Percentiles rank a stretch among this genome's conserved stretches.
These are phyloP conservation scores for Andrographis paniculata DNA, from an alignment of 305 asterid genomes.

Conservation along the genomic window DNA sequence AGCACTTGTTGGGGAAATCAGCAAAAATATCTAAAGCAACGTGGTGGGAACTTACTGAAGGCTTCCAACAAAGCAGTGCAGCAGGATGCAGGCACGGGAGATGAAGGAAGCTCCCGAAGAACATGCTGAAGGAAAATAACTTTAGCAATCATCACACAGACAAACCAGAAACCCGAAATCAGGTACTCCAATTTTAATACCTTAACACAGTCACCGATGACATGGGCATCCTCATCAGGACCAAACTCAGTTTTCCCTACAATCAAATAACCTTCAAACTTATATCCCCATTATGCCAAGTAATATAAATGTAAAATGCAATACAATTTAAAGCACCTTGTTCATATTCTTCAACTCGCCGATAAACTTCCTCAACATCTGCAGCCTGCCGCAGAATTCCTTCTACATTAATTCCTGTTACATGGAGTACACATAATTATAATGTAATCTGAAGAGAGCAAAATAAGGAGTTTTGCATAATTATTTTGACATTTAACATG, in stretches of 20 bases:
- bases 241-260: slow-evolving; percentile 79
- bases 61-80: slow-evolving; percentile 97
- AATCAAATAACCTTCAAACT: slow-evolving; percentile 19
- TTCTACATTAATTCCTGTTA: slow-evolving; percentile 79
- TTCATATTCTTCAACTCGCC: slow-evolving; percentile 87
- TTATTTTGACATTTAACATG: too few relatives aligned
- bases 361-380: slow-evolving; percentile 93
- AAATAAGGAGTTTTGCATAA: background rate
- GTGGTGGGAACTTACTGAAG: slow-evolving; percentile 46
- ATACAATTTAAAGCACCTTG: slow-evolving; percentile 43
- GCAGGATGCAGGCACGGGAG: slow-evolving; percentile 99
- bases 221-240: slow-evolving; percentile 95
- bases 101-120: slow-evolving; percentile 97
- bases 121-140: slow-evolving; percentile 64
- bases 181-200: slow-evolving; percentile 27
- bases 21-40: background rate
- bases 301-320: background rate
- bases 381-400: slow-evolving; percentile 94
- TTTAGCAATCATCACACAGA: slow-evolving; percentile 6
- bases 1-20: too few relatives aligned
- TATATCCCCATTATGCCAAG: background rate
- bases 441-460: background rate
- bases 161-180: background rate
- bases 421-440: background rate
- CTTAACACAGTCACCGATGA: slow-evolving; percentile 96